Evolutionary conservation across 2,329 filamentous ascomycete genomes (phyloP).

Genomic region (Niveomyces coronatus): DNA sequence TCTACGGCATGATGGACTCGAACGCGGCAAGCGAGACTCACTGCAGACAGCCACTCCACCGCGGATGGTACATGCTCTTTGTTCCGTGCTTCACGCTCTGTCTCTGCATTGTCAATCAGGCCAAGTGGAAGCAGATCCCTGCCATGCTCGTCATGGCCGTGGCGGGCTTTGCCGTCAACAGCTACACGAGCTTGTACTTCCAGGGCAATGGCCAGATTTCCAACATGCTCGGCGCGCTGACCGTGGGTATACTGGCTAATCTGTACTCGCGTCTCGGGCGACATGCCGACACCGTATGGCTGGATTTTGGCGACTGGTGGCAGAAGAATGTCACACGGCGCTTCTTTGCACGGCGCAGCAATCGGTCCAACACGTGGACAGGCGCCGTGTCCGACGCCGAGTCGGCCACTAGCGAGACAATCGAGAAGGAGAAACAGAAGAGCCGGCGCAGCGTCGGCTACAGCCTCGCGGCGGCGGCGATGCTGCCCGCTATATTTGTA

Average conservation of each 20-base stretch:
- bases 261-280: conserved; percentile 61
- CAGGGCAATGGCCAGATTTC: conserved; percentile 61
- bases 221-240: conserved; percentile 67
- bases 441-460: conserved; percentile 48
- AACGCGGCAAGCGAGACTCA: conserved; percentile 37
- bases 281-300: conserved; percentile 43
- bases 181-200: conserved; percentile 58
- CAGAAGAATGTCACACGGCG: conserved; percentile 31
- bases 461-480: conserved; percentile 71
- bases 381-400: conserved; percentile 22
- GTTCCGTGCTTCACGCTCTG: conserved; percentile 66
- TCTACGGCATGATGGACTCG: conserved; percentile 53
- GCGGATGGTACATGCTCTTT: conserved; percentile 53
- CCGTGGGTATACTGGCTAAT: conserved; percentile 69
- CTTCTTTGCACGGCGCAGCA: conserved; percentile 18
- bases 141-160: conserved; percentile 67
- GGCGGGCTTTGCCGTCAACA: conserved; percentile 66
- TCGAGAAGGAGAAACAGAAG: conserved; percentile 16
- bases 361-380: conserved; percentile 22
- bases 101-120: conserved; percentile 70
- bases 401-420: conserved; percentile 17
- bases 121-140: conserved; percentile 67
- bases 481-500: conserved; percentile 78
- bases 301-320: conserved; percentile 41
- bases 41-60: conserved; percentile 34